Percentiles rank a stretch among this genome's conserved stretches.
Conservation (phyloP, 192 early-diverging fungal genomes). For the Entomortierella lignicola region DNA sequence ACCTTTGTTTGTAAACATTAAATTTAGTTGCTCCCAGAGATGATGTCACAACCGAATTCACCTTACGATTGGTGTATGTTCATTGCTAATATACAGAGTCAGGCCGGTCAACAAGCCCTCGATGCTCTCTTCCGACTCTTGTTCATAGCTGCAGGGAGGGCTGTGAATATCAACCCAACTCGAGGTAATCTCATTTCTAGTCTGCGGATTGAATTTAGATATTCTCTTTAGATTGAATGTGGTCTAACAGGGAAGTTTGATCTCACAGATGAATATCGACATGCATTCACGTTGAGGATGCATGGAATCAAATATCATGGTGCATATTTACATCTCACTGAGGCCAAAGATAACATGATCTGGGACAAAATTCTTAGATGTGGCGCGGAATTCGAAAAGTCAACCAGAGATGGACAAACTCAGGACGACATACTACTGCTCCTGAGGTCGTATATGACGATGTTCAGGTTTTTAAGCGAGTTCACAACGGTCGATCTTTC, state of each 20-base stretch:
- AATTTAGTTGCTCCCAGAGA: constrained; percentile 55
- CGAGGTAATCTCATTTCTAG: constrained; percentile 11
- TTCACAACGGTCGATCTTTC: constrained; percentile 17
- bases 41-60: constrained; percentile 49
- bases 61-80: constrained; percentile 57
- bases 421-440: constrained; percentile 9
- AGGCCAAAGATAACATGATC: constrained; percentile 29
- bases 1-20: no score
- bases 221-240: no score
- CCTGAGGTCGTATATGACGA: constrained; percentile 25
- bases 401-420: constrained; percentile 28
- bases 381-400: constrained; percentile 55
- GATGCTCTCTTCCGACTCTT: constrained; percentile 56
- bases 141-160: constrained; percentile 49
- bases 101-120: constrained; percentile 43
- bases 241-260: no score
- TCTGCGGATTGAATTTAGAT: no score
- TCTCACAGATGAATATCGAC: constrained; percentile 21
- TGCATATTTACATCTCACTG: neutral
- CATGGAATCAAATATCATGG: constrained; percentile 28
- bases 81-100: constrained; percentile 27
- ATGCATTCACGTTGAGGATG: constrained; percentile 33
- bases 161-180: constrained; percentile 6
- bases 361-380: constrained; percentile 58
- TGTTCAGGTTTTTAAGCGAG: constrained; percentile 18